A percentile compares a stretch with the other conserved stretches of the same genome.
Evolutionary conservation across 2,329 filamentous ascomycete species (phyloP).

Genomic region (Thielaviopsis populi): DNA sequence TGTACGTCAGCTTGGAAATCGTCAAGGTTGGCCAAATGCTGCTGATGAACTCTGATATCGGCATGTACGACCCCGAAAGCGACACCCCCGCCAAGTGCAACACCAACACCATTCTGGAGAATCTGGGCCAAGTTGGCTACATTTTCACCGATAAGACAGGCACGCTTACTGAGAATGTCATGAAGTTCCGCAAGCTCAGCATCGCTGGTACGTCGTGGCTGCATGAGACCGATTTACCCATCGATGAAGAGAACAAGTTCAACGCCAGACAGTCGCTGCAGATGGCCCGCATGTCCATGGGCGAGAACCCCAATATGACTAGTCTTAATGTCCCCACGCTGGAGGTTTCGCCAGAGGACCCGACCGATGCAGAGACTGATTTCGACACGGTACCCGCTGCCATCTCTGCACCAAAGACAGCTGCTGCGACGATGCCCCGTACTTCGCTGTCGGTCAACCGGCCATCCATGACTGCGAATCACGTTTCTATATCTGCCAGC

Average conservation of each 20-base stretch:
- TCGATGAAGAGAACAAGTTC: constrained; percentile 15
- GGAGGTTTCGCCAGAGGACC: constrained; percentile 24
- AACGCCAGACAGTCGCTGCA: constrained; percentile 15
- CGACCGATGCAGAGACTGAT: constrained; percentile 18
- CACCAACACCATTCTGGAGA: constrained; percentile 89
- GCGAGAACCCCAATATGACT: constrained; percentile 6
- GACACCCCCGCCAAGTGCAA: constrained; percentile 80
- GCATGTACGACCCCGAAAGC: constrained; percentile 78
- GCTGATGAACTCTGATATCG: constrained; percentile 62
- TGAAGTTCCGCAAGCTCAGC: constrained; percentile 89
- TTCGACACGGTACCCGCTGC: constrained; percentile 20
- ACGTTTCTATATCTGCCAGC: constrained; percentile 19
- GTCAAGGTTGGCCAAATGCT: constrained; percentile 69
- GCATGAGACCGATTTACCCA: constrained; percentile 54
- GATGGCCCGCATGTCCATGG: constrained; percentile 12
- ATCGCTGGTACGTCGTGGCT: constrained; percentile 81
- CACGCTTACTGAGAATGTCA: constrained; percentile 83
- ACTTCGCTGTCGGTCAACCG: constrained; percentile 13
- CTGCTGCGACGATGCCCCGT: neutral
- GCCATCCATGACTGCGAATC: constrained; percentile 19
- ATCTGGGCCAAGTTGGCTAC: constrained; percentile 78
- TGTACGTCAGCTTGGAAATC: constrained; percentile 83
- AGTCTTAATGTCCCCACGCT: constrained; percentile 16
- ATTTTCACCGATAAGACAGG: constrained; percentile 93
- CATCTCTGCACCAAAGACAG: neutral